Conservation (phyloP, 495 filamentous ascomycete genomes). For the Penicillium riverlandense region DNA sequence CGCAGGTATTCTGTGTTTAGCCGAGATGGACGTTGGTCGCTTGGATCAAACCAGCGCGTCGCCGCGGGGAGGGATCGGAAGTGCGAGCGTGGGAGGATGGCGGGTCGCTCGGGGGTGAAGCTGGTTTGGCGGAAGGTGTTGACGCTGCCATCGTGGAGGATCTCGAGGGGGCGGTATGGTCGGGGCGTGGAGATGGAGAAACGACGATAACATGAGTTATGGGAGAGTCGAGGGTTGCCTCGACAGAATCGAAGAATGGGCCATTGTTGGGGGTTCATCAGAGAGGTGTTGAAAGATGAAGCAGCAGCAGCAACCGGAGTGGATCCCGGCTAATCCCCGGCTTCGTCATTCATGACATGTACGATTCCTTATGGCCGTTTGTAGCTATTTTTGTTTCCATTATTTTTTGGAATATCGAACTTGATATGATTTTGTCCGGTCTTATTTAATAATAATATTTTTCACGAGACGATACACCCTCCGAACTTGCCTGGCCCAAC, state of each 20-base stretch:
- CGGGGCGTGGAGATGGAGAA: conserved; percentile 14
- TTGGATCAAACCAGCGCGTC: conserved; percentile 45
- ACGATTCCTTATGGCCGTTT: too few species aligned
- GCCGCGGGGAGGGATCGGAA: conserved; percentile 44
- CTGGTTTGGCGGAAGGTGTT: conserved; percentile 40
- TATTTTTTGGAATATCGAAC: too few species aligned
- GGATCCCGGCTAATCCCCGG: too few species aligned
- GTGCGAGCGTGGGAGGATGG: conserved; percentile 36
- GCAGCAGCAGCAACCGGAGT: too few species aligned
- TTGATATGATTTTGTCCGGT: too few species aligned
- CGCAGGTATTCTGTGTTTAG: conserved; percentile 46
- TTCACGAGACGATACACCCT: too few species aligned
- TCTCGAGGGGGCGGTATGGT: conserved; percentile 20
- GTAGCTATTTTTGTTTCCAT: too few species aligned
- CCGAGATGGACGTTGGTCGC: conserved; percentile 2
- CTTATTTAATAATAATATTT: too few species aligned
- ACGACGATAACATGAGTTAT: background rate
- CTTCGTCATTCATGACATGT: too few species aligned
- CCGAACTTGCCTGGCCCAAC: too few species aligned
- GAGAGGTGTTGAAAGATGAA: too few species aligned
- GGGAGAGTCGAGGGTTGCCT: background rate
- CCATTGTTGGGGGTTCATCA: background rate
- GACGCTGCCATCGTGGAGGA: conserved; percentile 24
- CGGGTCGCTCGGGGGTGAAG: conserved; percentile 41
- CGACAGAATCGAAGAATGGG: background rate